Percentiles rank a stretch among this genome's conserved stretches.
Evolutionary conservation across 306 rosid species (phyloP).

Genomic region (Casuarina equisetifolia): DNA sequence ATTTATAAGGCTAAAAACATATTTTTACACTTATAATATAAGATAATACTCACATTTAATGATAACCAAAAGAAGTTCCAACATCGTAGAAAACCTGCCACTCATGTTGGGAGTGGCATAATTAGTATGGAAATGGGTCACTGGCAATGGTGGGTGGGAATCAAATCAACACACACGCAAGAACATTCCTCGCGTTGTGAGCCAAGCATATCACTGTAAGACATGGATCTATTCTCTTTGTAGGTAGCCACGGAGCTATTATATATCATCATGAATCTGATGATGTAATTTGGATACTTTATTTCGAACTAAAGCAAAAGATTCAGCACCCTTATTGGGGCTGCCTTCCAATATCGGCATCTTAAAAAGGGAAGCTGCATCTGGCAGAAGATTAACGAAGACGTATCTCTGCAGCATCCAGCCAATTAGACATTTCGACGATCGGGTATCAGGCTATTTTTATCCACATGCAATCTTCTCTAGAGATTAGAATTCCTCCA

Average conservation of each 20-base stretch:
- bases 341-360: background rate
- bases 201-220: background rate
- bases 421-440: background rate
- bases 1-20: too few relatives aligned
- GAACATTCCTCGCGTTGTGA: background rate
- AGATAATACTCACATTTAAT: too few relatives aligned
- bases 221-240: constrained; percentile 16
- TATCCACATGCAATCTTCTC: background rate
- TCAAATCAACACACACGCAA: background rate
- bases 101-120: too few relatives aligned
- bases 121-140: background rate
- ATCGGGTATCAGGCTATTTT: background rate
- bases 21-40: too few relatives aligned
- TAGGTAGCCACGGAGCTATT: too few relatives aligned
- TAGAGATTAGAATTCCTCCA: constrained; percentile 15
- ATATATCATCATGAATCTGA: constrained; percentile 11
- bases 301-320: background rate
- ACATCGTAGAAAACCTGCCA: too few relatives aligned
- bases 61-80: too few relatives aligned
- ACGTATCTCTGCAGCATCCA: background rate
- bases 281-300: background rate
- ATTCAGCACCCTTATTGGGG: constrained; percentile 1
- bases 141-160: background rate
- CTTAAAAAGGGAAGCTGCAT: background rate
- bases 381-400: background rate